Evolutionary conservation across 1,284 basidiomycete species (phyloP).

Genomic region (Puccinia coronata): DNA sequence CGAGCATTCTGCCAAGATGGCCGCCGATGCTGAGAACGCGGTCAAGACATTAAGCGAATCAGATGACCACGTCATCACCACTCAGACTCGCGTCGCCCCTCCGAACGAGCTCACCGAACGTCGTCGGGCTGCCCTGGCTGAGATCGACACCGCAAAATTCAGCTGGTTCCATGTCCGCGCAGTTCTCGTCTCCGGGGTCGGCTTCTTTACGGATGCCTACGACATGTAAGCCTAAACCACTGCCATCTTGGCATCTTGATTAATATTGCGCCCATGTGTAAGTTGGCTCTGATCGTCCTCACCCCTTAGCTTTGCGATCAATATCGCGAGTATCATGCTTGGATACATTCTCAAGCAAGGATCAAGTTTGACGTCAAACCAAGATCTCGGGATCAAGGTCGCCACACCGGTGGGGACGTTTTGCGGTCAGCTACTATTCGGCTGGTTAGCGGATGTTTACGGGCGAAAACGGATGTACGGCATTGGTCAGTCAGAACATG

Average conservation of each 20-base stretch:
- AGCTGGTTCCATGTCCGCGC: conserved; percentile 68
- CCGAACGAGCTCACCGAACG: conserved; percentile 56
- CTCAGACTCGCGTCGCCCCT: conserved; percentile 27
- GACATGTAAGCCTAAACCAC: conserved; percentile 57
- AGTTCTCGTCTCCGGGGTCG: conserved; percentile 72
- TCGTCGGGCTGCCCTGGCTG: conserved; percentile 71
- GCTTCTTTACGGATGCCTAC: conserved; percentile 79
- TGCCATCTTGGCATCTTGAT: background rate
- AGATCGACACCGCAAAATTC: conserved; percentile 70
- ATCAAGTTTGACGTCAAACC: conserved; percentile 64
- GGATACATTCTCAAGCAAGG: conserved; percentile 72
- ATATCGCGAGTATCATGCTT: conserved; percentile 73
- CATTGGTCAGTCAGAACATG: conserved; percentile 61
- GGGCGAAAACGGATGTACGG: conserved; percentile 71
- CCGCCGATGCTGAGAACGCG: background rate
- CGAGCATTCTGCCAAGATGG: conserved; percentile 1
- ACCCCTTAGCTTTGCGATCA: conserved; percentile 67
- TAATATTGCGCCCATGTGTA: background rate
- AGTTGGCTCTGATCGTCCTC: background rate
- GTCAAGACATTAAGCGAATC: conserved; percentile 11
- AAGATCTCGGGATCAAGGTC: conserved; percentile 72
- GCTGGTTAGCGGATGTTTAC: conserved; percentile 68
- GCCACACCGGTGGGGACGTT: conserved; percentile 64
- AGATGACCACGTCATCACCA: conserved; percentile 28
- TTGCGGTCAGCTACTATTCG: conserved; percentile 69